Base-by-base conservation (phyloP, 1,284 basidiomycete genomes). In the Ustilago vetiveriae region DNA sequence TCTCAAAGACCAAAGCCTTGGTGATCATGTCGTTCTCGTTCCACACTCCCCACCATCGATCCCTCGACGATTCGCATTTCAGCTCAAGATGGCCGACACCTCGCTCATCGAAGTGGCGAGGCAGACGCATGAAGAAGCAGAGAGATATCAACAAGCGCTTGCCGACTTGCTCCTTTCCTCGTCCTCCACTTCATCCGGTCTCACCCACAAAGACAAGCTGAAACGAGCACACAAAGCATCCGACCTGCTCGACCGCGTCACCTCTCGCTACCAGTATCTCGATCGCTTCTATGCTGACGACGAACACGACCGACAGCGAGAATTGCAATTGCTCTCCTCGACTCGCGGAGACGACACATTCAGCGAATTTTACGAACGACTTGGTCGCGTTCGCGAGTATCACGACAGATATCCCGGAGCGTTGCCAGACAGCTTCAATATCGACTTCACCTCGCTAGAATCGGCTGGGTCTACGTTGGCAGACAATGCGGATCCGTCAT, bases 371-470 rank as follows among this genome's bases (percentile, higher is more conserved):
- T 98, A 99, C 85, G 85, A 88, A 79, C 89, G 95, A 82, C 89
- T 98, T 84, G 89, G 88, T 80, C 92, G 90, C 86, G 89, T 98
- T 82, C 92, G 94, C 85, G 93, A 95, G 79, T 93, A 97, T 86
- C 90, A 98, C 86, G 87, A 87, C 82, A 93, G 92, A 85, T 96
- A 98, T 86, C 93, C 92, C 83, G 88, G 81, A 88, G 89, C 72
- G 88, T 92, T 83, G 6, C 71, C 63, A 0, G 74, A 76, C 21
- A 67, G 70, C 35, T 73, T 80, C 44, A 41, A 60, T 8, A 53
- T 82, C 43, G 79, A 82, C 59, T 75, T 80, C 38, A 43, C 53
- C 13, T 74, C 71, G n/a, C 53, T 82, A 26, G 76, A 79, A 43
- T 44, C 51, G 0, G 33, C 32, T 8, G 49, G 50, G 32, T 66